Percentiles rank a stretch among this genome's conserved stretches.
Conservation (phyloP, 257 asterid species). For the Nicotiana knightiana region DNA sequence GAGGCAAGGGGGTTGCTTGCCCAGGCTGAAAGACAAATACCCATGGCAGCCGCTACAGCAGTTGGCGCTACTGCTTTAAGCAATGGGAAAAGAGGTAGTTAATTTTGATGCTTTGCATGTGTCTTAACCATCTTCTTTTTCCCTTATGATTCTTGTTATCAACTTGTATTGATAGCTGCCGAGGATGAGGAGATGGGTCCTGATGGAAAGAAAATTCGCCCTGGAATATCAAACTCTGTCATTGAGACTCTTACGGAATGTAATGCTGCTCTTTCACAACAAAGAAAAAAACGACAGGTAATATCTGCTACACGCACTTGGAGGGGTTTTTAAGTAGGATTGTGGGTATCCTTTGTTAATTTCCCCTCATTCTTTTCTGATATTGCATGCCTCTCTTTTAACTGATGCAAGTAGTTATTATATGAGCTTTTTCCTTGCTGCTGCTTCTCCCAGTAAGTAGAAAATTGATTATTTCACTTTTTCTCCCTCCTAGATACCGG, state of each 20-base stretch:
- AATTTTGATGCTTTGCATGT: background rate
- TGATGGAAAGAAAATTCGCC: conserved; percentile 68
- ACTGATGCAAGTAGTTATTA: background rate
- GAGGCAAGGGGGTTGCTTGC: conserved; percentile 81
- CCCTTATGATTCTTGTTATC: conserved; percentile 2
- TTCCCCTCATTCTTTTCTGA: background rate
- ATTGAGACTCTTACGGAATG: conserved; percentile 86
- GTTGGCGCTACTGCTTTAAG: conserved; percentile 42
- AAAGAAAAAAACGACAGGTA: conserved; percentile 93
- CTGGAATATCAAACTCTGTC: conserved; percentile 69
- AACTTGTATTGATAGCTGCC: conserved; percentile 42
- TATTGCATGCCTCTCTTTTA: background rate
- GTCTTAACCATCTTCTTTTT: background rate
- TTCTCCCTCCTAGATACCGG: conserved; percentile 41
- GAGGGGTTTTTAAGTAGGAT: background rate
- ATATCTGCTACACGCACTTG: conserved; percentile 9
- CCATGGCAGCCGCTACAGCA: conserved; percentile 41
- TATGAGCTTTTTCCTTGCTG: background rate
- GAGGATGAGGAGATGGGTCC: conserved; percentile 73
- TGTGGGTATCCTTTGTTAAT: background rate
- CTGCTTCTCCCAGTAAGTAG: background rate
- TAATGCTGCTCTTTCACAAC: conserved; percentile 79
- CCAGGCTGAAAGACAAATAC: conserved; percentile 84
- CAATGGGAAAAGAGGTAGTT: conserved; percentile 95
- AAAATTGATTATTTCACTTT: background rate